These are phyloP conservation scores for Cordyceps militaris DNA, from an alignment of 2,329 filamentous ascomycete genomes.

Conservation along the genomic window DNA sequence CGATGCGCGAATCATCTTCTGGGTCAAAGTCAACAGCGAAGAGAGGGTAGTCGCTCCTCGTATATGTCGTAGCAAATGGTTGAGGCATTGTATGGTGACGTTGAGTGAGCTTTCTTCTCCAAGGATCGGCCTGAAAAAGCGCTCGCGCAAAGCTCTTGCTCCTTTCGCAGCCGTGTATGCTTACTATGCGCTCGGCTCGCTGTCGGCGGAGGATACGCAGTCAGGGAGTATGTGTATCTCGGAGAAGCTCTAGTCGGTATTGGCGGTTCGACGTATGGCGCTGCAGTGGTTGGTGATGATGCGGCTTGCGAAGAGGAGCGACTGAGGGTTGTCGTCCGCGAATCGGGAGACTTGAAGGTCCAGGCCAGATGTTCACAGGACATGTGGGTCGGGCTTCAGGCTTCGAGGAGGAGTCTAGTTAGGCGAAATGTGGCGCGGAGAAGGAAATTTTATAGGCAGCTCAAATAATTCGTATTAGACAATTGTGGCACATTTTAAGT, in stretches of 20 bases:
- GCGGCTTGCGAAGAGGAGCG: background rate
- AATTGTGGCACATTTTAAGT: too few species aligned
- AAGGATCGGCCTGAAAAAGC: background rate
- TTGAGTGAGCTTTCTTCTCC: background rate
- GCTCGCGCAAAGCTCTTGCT: background rate
- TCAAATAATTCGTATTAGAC: too few species aligned
- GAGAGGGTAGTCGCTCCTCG: constrained; percentile 72
- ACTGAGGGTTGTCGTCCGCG: background rate
- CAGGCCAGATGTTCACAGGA: constrained; percentile 11
- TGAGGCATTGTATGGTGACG: constrained; percentile 26
- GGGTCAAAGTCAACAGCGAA: constrained; percentile 87
- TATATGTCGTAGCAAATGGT: constrained; percentile 47
- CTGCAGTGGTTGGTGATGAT: background rate
- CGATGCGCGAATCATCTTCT: constrained; percentile 63
- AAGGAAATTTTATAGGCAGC: too few species aligned
- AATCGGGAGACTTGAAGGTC: background rate
- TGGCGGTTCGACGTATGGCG: too few species aligned
- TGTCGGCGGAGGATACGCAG: background rate
- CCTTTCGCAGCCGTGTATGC: background rate
- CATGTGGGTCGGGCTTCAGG: constrained; percentile 6
- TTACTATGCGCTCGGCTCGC: background rate
- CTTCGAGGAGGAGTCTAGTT: too few species aligned
- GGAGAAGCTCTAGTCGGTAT: background rate
- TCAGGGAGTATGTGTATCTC: background rate
- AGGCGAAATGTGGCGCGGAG: too few species aligned